phyloP scores from a whole-genome alignment of 2,329 filamentous ascomycete genomes.

The Nothomitra cinnamomea region DNA sequence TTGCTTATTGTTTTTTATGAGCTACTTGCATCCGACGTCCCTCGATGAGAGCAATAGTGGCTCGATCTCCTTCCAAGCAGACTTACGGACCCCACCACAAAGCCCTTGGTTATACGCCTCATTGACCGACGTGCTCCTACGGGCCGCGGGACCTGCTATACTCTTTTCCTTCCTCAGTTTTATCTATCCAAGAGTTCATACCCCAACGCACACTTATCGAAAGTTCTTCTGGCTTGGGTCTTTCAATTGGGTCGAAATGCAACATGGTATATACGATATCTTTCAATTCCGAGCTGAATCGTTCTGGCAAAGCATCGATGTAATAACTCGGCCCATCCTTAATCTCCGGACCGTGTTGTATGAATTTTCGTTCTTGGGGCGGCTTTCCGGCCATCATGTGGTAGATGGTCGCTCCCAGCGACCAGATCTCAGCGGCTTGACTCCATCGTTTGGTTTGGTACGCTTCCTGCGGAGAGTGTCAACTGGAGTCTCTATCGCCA shows the following conservation, averaged over 20 bases:
- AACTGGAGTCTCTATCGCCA: not conserved
- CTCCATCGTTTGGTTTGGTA: not conserved
- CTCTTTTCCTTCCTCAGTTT: not conserved
- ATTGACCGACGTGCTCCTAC: not conserved
- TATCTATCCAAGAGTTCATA: not conserved
- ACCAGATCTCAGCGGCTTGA: constrained; percentile 4
- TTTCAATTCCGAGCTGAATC: not conserved
- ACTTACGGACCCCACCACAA: no score
- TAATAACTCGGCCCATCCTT: not conserved
- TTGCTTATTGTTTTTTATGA: no score
- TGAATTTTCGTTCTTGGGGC: not conserved
- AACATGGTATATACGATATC: not conserved
- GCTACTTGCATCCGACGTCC: no score
- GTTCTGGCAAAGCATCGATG: not conserved
- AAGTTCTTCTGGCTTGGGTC: not conserved
- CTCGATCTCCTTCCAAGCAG: no score
- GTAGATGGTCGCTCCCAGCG: constrained; percentile 5
- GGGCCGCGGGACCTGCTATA: not conserved
- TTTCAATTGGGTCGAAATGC: not conserved
- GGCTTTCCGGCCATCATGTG: constrained; percentile 6
- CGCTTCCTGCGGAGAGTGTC: constrained; percentile 1
- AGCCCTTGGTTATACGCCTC: not conserved
- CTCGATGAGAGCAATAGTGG: no score
- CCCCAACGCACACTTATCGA: not conserved
- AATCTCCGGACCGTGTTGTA: not conserved